Base-by-base conservation (phyloP, 768 basidiomycete genomes). In the Auriscalpium orientale region DNA sequence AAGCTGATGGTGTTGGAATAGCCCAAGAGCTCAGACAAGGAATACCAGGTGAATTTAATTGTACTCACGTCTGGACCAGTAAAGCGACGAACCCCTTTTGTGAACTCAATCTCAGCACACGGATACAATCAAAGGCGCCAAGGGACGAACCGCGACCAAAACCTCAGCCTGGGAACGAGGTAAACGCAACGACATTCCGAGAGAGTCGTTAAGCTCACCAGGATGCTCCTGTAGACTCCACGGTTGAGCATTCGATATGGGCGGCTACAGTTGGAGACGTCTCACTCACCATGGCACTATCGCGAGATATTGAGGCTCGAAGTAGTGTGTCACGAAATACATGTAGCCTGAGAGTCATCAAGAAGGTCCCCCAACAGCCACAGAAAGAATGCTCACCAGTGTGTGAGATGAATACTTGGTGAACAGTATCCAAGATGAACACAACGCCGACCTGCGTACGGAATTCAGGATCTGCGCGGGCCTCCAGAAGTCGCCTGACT, bases 11-110 rank as follows among this genome's bases (percentile, higher is more conserved):
- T 8, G 8, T 46, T 16, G 13, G 40, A 43, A 43, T 43, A 2
- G n/a, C 7, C 2, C 7, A 66, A 28, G 70, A 70, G 74, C 74
- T 77, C 10, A 77, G 74, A 20, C 75, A 70, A 61, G 77, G 56
- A 36, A 74, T 68, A 57, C 78, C 61, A 51, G 76, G 79, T n/a
- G 74, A 77, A 28, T 2, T 2, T 2, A 28, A 5, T n/a, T n/a
- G n/a, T n/a, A n/a, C 22, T 28, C 57, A 79, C 79, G 72, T 71
- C 74, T 82, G 80, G 4, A 82, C 81, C 15, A 83, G 65, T 18
- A 82, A 64, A 5, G 79, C 79, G 49, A 79, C 78, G 50, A 81
- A 72, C 4, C 77, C 79, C 80, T 81, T 81, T 44, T 10, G 45
- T 36, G 40, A 28, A 28, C 22, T 28, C 13, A 43, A 44, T 45